Evolutionary conservation across 257 asterid species (phyloP).

Genomic region (Solanum pinnatisectum): DNA sequence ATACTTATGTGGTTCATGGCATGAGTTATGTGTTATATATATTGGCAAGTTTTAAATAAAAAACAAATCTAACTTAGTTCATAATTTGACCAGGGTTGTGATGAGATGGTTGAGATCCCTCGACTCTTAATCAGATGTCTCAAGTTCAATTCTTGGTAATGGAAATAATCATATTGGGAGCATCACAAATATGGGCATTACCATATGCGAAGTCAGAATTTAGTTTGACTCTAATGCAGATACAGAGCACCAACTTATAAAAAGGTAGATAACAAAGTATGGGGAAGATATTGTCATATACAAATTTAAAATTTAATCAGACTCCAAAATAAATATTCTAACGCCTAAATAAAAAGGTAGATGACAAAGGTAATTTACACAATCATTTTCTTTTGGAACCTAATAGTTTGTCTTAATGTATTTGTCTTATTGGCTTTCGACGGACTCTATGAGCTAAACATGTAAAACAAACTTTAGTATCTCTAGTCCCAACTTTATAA

Average conservation of each 20-base stretch:
- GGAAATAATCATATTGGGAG: background rate
- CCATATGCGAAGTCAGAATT: no score
- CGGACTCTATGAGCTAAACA: background rate
- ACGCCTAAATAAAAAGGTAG: no score
- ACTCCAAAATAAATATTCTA: no score
- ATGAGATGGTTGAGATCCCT: background rate
- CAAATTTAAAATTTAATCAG: no score
- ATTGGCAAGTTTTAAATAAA: background rate
- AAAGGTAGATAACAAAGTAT: no score
- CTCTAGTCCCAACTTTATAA: background rate
- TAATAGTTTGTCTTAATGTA: background rate
- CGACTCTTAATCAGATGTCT: background rate
- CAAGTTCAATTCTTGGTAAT: no score
- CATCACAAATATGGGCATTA: no score
- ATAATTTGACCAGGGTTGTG: no score
- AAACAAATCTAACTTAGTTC: no score
- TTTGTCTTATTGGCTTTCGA: background rate
- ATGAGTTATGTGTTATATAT: background rate
- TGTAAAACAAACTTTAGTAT: background rate
- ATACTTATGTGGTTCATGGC: background rate
- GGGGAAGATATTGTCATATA: no score
- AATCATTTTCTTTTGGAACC: background rate
- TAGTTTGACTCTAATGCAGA: no score
- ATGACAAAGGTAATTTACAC: background rate
- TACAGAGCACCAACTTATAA: no score